These are phyloP conservation scores for Colletotrichum limetticola DNA, from an alignment of 2,329 filamentous ascomycete species.

Conservation along the genomic window DNA sequence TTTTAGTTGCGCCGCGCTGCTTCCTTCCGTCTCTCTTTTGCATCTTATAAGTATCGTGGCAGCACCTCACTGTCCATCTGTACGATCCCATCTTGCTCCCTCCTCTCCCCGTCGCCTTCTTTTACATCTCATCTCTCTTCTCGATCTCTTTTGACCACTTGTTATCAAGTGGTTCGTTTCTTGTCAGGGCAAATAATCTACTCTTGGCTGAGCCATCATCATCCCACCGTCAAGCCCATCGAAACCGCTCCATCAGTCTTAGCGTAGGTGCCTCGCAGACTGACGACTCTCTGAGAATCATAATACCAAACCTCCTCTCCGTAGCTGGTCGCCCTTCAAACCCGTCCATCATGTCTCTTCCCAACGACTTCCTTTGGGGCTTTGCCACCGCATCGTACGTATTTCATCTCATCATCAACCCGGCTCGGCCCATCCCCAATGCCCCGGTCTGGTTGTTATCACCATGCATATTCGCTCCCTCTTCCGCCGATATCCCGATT, in stretches of 20 bases:
- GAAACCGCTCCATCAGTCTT: neutral
- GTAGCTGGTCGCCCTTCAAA: neutral
- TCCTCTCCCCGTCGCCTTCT: slow-evolving; percentile 12
- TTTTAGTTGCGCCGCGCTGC: slow-evolving; percentile 7
- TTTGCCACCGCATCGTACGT: slow-evolving; percentile 81
- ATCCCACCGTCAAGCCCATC: neutral
- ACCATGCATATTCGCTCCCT: slow-evolving; percentile 16
- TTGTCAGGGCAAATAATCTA: neutral
- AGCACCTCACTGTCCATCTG: slow-evolving; percentile 7
- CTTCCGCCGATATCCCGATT: slow-evolving; percentile 26
- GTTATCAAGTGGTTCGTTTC: slow-evolving; percentile 9
- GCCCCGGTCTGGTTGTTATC: slow-evolving; percentile 1
- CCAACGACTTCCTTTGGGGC: slow-evolving; percentile 80
- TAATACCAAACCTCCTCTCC: neutral
- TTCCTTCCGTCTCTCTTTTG: neutral
- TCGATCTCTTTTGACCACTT: neutral
- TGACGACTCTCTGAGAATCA: neutral
- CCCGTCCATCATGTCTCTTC: slow-evolving; percentile 63
- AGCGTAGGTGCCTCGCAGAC: neutral
- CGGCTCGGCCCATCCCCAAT: neutral
- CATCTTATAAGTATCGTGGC: slow-evolving; percentile 30
- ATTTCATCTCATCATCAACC: neutral
- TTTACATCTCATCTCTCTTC: neutral
- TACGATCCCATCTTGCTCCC: slow-evolving; percentile 1
- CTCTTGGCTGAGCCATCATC: neutral